Base-by-base conservation (phyloP, 768 basidiomycete genomes). In the Tulasnella sp. region DNA sequence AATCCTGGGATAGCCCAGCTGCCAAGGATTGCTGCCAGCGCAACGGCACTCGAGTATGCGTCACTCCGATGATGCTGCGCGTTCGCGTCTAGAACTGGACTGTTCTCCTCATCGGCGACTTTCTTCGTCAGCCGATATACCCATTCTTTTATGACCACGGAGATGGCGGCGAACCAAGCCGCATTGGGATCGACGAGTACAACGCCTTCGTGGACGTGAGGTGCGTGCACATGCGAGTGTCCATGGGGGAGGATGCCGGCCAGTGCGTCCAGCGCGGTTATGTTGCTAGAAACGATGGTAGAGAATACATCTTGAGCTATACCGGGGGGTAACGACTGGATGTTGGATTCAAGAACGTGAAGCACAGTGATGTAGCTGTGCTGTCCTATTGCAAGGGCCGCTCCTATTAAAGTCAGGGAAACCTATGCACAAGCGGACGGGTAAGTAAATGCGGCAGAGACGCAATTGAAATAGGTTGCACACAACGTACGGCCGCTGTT, bases 21-120 rank as follows among this genome's bases (percentile, higher is more conserved):
- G 11, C 94, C 92, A 7, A 98, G 72, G 67, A 99, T 99, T 15
- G 95, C 94, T 48, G 86, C 79, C 58, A 98, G 80, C 10, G 94
- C 92, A 56, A 99, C 91, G 51, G 86, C 65, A 66, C 92, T 94
- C 2, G 92, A 93, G 68, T 93, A 91, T 4, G 91, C 92, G 70
- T 99, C 96, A 64, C 89, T 93, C n/a, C 96, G 81, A 72, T 99
- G 96, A 70, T 98, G 95, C 58, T 93, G 79, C 4, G 95, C 96
- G 70, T 98, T 99, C n/a, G 96, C 96, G 19, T 85, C 75, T 54
- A 99, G 73, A 0, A 99, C 96, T 3, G 90, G 88, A 67, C 87
- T 90, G 66, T 84, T 83, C 71, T 97, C 93, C 66, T 90, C 82
- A 60, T 89, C 83, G 10, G 95, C 96, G 29, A 99, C 94, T 56